A percentile compares a stretch with the other conserved stretches of the same genome.
These are phyloP conservation scores for Xenoacremonium recifei DNA, from an alignment of 2,329 filamentous ascomycete species.

Conservation along the genomic window DNA sequence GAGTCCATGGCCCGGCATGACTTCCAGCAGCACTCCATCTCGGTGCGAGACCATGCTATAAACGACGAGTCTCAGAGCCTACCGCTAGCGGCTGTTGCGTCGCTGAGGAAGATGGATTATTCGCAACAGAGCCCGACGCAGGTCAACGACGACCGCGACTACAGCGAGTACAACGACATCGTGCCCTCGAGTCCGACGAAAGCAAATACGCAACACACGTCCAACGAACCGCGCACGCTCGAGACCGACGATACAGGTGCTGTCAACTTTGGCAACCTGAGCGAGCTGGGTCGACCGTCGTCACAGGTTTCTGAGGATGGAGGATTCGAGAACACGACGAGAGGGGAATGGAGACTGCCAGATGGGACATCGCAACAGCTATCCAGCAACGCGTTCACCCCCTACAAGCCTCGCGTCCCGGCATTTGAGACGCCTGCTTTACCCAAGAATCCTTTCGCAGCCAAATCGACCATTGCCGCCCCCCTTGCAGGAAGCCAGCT, in stretches of 20 bases:
- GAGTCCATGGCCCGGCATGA: conserved; percentile 20
- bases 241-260: conserved; percentile 50
- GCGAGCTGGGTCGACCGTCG: conserved; percentile 34
- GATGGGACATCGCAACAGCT: conserved; percentile 33
- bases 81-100: conserved; percentile 14
- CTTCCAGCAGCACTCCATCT: conserved; percentile 8
- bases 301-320: conserved; percentile 43
- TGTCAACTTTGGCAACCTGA: conserved; percentile 43
- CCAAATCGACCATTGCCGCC: conserved; percentile 31
- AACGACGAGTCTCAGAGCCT: conserved; percentile 16
- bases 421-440: conserved; percentile 50
- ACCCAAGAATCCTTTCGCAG: conserved; percentile 48
- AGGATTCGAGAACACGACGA: conserved; percentile 37
- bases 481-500: conserved; percentile 47
- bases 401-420: conserved; percentile 24
- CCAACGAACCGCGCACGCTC: conserved; percentile 35
- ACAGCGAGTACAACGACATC: conserved; percentile 41
- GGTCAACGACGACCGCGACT: conserved; percentile 55
- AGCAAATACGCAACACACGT: conserved; percentile 24
- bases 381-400: conserved; percentile 30
- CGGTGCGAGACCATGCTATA: conserved; percentile 15
- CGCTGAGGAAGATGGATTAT: conserved; percentile 39
- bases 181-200: conserved; percentile 27
- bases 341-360: conserved; percentile 37
- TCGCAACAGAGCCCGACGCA: conserved; percentile 56